A percentile compares a stretch with the other conserved stretches of the same genome.
Evolutionary conservation across 23 red algal species (phyloP).

Genomic region (Gracilariopsis chorda): DNA sequence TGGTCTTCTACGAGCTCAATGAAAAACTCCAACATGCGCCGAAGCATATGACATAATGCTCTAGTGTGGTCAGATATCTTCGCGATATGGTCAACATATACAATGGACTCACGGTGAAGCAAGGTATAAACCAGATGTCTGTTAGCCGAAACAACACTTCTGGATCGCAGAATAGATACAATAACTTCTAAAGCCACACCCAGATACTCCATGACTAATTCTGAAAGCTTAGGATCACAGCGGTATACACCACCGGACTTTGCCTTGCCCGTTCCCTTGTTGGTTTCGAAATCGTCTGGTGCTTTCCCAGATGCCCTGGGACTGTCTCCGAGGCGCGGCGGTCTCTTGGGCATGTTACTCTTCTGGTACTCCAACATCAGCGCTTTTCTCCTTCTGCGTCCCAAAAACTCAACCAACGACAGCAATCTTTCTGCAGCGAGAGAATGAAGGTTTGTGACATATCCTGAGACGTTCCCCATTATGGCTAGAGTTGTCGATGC

Average conservation of each 20-base stretch:
- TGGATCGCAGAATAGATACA: slow-evolving; percentile 36
- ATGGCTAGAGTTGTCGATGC: slow-evolving; percentile 2
- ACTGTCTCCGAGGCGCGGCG: slow-evolving; percentile 30
- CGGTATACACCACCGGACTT: not conserved
- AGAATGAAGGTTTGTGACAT: slow-evolving; percentile 54
- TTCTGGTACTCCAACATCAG: not conserved
- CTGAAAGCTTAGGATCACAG: not conserved
- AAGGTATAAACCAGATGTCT: slow-evolving; percentile 50
- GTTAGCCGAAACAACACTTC: slow-evolving; percentile 46
- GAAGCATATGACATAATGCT: slow-evolving; percentile 38
- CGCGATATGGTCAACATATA: slow-evolving; percentile 28
- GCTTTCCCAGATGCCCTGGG: not conserved
- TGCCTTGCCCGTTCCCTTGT: not conserved
- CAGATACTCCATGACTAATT: slow-evolving; percentile 4
- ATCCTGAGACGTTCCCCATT: slow-evolving; percentile 48
- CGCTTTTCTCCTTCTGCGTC: slow-evolving; percentile 35
- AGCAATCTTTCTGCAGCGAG: slow-evolving; percentile 37
- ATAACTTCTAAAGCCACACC: slow-evolving; percentile 30
- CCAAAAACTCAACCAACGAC: slow-evolving; percentile 49
- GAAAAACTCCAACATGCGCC: slow-evolving; percentile 52
- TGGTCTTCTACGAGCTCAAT: slow-evolving; percentile 36
- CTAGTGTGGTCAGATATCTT: not conserved
- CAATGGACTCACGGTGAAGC: slow-evolving; percentile 29
- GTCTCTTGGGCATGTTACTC: slow-evolving; percentile 29
- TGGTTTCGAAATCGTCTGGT: not conserved